Evolutionary conservation across 805 yeast species (phyloP), one percentile per base, ranked within the genome.

Genomic region (Ogataea parapolymorpha): DNA sequence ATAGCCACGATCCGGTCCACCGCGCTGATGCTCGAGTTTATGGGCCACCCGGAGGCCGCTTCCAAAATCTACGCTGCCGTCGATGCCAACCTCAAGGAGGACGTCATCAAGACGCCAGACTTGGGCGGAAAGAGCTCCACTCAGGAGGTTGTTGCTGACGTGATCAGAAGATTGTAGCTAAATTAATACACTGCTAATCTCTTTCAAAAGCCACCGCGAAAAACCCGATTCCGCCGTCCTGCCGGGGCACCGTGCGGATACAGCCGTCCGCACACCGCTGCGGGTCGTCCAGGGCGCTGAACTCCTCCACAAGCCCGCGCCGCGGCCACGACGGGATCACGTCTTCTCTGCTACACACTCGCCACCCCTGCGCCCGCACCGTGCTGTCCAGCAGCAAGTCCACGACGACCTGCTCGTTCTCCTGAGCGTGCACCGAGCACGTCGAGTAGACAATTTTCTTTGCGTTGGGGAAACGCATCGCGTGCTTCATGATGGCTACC

Each of bases 201-300:
- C 84, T 72, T 48, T 85, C 85, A 59, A 93, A 91, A 42, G 93
- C 82, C 1, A 90, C 98, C 0, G 97, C 98, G 64, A 93, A 93
- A 59, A 93, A 93, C 0, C 99, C 99, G 54, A 93, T 93, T n/a
- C 99, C 99, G 23, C 98, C 99, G 60, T 93, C 99, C 32, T 75
- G 83, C 46, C 79, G 82, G 1, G 97, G 96, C 31, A 80, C 65
- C 0, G 90, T 84, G 50, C 99, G 71, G 0, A 93, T 80, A 65
- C 97, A 90, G 0, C 93, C 91, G 1, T 81, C 88, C 1, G 96
- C 95, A 35, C 87, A 57, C 27, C 65, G 69, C 26, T 71, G 70
- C 15, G 81, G 75, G 22, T 67, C 59, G 9, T 58, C 63, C 46
- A 67, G 62, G 16, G 71, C 70, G 8, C 74, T 72, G 50, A 90